These are phyloP conservation scores for Pochonia chlamydosporia DNA, from an alignment of 2,329 filamentous ascomycete genomes.

Conservation along the genomic window DNA sequence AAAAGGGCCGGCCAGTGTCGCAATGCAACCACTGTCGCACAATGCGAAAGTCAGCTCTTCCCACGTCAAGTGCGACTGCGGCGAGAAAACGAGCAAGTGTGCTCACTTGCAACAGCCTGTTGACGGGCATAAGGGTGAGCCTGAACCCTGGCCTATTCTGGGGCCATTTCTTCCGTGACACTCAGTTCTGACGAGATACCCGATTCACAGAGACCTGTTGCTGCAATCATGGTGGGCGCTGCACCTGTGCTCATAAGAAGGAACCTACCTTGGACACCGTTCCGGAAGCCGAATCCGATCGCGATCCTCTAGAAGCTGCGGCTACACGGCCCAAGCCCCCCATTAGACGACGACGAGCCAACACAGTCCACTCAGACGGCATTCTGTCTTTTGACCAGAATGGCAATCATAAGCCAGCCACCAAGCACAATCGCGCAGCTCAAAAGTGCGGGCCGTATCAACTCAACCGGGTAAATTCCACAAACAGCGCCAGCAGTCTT, in stretches of 20 bases:
- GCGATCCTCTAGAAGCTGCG: conserved; percentile 27
- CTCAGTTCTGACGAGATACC: conserved; percentile 10
- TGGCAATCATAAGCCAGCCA: conserved; percentile 57
- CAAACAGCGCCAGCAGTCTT: conserved; percentile 46
- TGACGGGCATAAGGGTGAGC: conserved; percentile 55
- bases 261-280: conserved; percentile 56
- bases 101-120: conserved; percentile 51
- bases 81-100: conserved; percentile 78
- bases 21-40: conserved; percentile 96
- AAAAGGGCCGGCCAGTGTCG: conserved; percentile 94
- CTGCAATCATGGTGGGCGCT: conserved; percentile 63
- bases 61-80: conserved; percentile 95
- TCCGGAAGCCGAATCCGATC: conserved; percentile 57
- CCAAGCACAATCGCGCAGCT: conserved; percentile 54
- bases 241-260: conserved; percentile 60
- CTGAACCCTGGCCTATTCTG: conserved; percentile 3
- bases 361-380: conserved; percentile 57
- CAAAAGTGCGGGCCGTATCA: conserved; percentile 60
- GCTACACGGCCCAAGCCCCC: conserved; percentile 34
- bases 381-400: conserved; percentile 56
- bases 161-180: conserved; percentile 3
- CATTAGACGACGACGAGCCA: conserved; percentile 49
- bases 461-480: conserved; percentile 52
- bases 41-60: conserved; percentile 91
- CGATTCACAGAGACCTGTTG: conserved; percentile 55